phyloP scores from a whole-genome alignment of 2,329 filamentous ascomycete genomes.

The Hawksworthiomyces lignivorus region DNA sequence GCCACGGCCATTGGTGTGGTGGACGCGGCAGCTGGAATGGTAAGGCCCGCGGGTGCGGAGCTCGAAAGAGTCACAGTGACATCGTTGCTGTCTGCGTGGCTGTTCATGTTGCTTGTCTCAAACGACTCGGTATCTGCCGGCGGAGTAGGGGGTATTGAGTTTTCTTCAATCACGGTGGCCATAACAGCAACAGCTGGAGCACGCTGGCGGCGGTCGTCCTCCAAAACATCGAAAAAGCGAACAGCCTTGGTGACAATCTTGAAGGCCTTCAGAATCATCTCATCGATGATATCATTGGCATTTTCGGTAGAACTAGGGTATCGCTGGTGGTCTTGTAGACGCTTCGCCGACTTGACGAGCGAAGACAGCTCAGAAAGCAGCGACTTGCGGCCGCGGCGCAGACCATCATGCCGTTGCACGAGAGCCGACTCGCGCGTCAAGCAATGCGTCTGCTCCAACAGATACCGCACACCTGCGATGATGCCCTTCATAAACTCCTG shows the following conservation, averaged over 20 bases:
- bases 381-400: constrained; percentile 77
- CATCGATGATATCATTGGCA: constrained; percentile 73
- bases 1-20: constrained; percentile 18
- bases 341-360: constrained; percentile 82
- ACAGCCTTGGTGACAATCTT: constrained; percentile 89
- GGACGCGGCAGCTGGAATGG: neutral
- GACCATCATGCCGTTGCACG: constrained; percentile 65
- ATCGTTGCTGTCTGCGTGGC: constrained; percentile 32
- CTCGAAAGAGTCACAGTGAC: constrained; percentile 26
- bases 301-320: constrained; percentile 41
- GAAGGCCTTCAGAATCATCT: constrained; percentile 90
- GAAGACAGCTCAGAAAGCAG: constrained; percentile 83
- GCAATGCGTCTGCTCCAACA: constrained; percentile 83
- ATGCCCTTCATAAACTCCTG: constrained; percentile 92
- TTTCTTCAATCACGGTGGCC: constrained; percentile 52
- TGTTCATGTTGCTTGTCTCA: constrained; percentile 26
- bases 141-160: constrained; percentile 53
- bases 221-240: constrained; percentile 79
- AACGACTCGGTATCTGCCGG: constrained; percentile 51
- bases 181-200: constrained; percentile 50
- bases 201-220: constrained; percentile 49
- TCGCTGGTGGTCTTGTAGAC: constrained; percentile 66
- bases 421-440: constrained; percentile 72
- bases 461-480: constrained; percentile 83
- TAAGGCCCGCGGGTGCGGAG: neutral